phyloP scores from a whole-genome alignment of 805 yeast species.

The Kuraishia hungarica region DNA sequence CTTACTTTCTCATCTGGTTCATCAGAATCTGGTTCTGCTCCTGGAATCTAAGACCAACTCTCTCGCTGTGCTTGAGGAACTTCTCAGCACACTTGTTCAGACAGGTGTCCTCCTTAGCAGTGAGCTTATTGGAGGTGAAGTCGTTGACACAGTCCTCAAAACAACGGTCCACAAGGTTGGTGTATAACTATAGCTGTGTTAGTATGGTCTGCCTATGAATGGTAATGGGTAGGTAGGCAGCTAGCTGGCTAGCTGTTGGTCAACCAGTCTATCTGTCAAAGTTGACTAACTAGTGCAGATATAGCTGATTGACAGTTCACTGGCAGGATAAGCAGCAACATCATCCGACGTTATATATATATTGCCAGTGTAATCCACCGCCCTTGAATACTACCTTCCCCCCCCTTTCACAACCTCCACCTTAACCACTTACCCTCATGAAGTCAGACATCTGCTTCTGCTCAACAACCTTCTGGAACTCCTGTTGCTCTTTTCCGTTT shows the following conservation, averaged over 20 bases:
- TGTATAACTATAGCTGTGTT: constrained; percentile 43
- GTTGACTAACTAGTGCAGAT: too few relatives aligned
- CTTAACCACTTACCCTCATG: constrained; percentile 61
- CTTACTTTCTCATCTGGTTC: constrained; percentile 46
- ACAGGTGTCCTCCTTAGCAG: constrained; percentile 80
- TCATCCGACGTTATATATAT: too few relatives aligned
- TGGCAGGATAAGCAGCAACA: too few relatives aligned
- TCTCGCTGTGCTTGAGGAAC: constrained; percentile 95
- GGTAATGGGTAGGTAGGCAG: not conserved
- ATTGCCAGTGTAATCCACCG: too few relatives aligned
- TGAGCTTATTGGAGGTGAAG: constrained; percentile 85
- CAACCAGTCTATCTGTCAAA: too few relatives aligned
- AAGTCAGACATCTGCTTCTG: constrained; percentile 98
- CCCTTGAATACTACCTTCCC: too few relatives aligned
- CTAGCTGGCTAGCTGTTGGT: too few relatives aligned
- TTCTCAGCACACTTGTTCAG: constrained; percentile 91
- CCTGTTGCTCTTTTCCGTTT: constrained; percentile 93
- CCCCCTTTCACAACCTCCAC: not conserved
- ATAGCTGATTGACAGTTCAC: too few relatives aligned
- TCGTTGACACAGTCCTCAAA: constrained; percentile 97
- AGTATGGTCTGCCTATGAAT: not conserved
- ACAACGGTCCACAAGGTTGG: constrained; percentile 93
- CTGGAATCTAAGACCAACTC: constrained; percentile 98
- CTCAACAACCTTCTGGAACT: constrained; percentile 90
- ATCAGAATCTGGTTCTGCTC: constrained; percentile 80